Evolutionary conservation across 2,329 filamentous ascomycete genomes (phyloP).

Genomic region (Neocucurbitaria cava): DNA sequence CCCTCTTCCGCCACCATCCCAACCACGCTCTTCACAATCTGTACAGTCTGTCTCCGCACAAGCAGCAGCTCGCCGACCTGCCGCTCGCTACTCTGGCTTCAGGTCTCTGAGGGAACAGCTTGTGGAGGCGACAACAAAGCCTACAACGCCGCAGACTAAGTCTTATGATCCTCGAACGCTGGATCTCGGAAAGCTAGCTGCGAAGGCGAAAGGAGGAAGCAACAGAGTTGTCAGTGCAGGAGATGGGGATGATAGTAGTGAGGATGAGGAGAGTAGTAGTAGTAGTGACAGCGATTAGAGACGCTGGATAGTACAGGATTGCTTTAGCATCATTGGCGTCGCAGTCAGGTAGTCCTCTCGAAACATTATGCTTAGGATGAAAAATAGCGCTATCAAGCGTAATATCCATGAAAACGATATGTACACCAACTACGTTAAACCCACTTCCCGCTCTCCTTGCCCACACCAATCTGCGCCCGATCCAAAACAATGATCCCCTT

Average conservation of each 20-base stretch:
- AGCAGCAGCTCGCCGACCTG: conserved; percentile 11
- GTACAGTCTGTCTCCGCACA: conserved; percentile 14
- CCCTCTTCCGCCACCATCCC: conserved; percentile 6
- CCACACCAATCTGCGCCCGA: conserved; percentile 54
- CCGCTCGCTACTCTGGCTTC: conserved; percentile 14
- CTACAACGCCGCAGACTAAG: conserved; percentile 9
- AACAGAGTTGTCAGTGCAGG: not conserved
- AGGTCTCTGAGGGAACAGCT: conserved; percentile 19
- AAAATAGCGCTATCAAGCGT: too few relatives aligned
- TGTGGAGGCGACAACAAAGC: conserved; percentile 13
- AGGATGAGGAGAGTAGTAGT: conserved; percentile 16
- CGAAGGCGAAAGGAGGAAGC: not conserved
- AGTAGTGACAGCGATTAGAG: conserved; percentile 11
- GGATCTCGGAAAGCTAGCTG: conserved; percentile 11
- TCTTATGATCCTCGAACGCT: conserved; percentile 17
- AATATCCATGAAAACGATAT: too few relatives aligned
- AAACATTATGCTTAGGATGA: too few relatives aligned
- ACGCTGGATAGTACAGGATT: not conserved
- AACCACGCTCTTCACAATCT: conserved; percentile 5
- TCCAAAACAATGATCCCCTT: conserved; percentile 64
- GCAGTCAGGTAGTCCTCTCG: too few relatives aligned
- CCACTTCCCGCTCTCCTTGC: conserved; percentile 34
- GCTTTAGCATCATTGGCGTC: too few relatives aligned
- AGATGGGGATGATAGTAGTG: conserved; percentile 9
- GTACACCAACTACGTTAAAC: too few relatives aligned